Evolutionary conservation across 2,329 filamentous ascomycete genomes (phyloP).

Genomic region (Aureobasidium musti): DNA sequence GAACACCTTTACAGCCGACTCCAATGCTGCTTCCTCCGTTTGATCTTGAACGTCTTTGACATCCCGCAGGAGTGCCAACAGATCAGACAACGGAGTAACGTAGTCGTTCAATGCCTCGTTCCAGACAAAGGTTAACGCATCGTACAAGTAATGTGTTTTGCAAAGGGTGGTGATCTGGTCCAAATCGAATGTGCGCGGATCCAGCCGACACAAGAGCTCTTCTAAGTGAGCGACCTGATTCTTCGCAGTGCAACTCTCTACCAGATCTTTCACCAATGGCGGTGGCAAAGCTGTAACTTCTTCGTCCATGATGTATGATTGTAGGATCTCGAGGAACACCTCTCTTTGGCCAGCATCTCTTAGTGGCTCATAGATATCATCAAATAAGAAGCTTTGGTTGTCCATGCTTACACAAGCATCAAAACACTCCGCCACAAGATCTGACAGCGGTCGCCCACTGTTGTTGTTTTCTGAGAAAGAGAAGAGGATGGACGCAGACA

Average conservation of each 20-base stretch:
- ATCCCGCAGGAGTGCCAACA: conserved; percentile 64
- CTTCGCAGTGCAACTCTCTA: conserved; percentile 74
- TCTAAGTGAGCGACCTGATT: conserved; percentile 79
- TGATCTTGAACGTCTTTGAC: conserved; percentile 63
- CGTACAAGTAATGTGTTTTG: conserved; percentile 88
- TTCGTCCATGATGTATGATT: conserved; percentile 81
- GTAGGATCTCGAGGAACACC: conserved; percentile 83
- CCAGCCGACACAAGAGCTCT: conserved; percentile 91
- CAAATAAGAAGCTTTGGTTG: conserved; percentile 83
- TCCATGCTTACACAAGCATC: conserved; percentile 75
- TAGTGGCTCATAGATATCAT: conserved; percentile 87
- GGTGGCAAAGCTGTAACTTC: conserved; percentile 76
- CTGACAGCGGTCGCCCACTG: conserved; percentile 16
- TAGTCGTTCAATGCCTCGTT: conserved; percentile 88
- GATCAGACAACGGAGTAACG: conserved; percentile 83
- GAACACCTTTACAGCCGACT: conserved; percentile 77
- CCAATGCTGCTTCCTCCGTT: conserved; percentile 55
- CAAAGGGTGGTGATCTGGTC: conserved; percentile 90
- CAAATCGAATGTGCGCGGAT: conserved; percentile 87
- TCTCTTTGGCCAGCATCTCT: conserved; percentile 72
- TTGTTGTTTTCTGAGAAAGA: conserved; percentile 65
- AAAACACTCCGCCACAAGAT: conserved; percentile 68
- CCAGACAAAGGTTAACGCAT: conserved; percentile 96
- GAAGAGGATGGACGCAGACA: conserved; percentile 82
- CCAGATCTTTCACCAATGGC: conserved; percentile 79